Conservation (phyloP, 2,329 filamentous ascomycete species). For the Colletotrichum horii region DNA sequence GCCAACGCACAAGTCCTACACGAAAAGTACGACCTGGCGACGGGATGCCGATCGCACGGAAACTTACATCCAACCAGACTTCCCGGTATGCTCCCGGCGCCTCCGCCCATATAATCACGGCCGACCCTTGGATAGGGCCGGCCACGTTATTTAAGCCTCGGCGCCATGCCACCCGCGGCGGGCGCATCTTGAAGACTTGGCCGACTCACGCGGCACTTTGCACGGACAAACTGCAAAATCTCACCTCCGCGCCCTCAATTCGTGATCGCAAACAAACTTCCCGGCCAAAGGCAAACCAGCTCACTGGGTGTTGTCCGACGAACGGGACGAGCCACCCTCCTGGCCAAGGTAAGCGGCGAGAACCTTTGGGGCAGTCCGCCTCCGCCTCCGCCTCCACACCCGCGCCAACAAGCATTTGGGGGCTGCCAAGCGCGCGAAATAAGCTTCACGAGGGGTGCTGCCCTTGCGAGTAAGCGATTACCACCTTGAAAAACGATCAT, state of each 20-base stretch:
- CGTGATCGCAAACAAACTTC: neutral
- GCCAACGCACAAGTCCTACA: neutral
- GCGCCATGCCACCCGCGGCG: neutral
- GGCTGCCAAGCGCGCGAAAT: neutral
- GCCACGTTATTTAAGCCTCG: neutral
- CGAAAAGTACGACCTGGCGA: neutral
- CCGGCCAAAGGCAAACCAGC: neutral
- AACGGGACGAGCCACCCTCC: neutral
- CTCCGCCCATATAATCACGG: neutral
- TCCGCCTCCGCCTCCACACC: neutral
- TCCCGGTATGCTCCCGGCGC: neutral
- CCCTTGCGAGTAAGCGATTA: neutral
- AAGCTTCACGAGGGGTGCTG: neutral
- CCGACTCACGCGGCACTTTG: neutral
- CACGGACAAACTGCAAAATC: neutral
- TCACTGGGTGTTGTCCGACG: neutral
- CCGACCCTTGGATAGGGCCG: neutral
- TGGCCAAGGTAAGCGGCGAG: neutral
- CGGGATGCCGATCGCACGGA: neutral
- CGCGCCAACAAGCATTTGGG: neutral
- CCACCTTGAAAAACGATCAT: neutral
- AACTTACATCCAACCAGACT: neutral
- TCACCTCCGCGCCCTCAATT: neutral
- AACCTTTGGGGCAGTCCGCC: neutral
- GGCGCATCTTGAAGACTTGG: neutral